phyloP scores from a whole-genome alignment of 2,329 filamentous ascomycete species.

The Fusarium euwallaceae region DNA sequence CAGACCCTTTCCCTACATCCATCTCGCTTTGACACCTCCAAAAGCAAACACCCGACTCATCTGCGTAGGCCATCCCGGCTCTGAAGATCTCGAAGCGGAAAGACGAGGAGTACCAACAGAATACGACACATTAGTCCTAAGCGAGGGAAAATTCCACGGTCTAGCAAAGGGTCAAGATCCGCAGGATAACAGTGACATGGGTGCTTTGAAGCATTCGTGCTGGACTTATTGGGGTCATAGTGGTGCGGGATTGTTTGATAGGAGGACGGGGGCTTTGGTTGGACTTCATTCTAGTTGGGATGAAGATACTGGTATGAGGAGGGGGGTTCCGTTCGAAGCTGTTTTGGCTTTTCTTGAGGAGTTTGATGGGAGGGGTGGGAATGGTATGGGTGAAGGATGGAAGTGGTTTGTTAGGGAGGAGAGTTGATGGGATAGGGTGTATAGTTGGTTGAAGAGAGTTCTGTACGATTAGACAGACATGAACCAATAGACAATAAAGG shows the following conservation, averaged over 20 bases:
- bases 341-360: conserved; percentile 55
- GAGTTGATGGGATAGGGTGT: neutral
- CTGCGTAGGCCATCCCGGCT: conserved; percentile 54
- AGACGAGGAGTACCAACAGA: conserved; percentile 52
- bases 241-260: conserved; percentile 62
- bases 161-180: conserved; percentile 54
- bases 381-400: conserved; percentile 18
- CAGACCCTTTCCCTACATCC: conserved; percentile 40
- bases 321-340: conserved; percentile 61
- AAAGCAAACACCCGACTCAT: conserved; percentile 41
- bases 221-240: conserved; percentile 72
- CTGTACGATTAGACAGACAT: neutral
- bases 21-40: conserved; percentile 32
- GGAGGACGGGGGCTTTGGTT: conserved; percentile 55
- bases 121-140: conserved; percentile 63
- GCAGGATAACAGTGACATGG: conserved; percentile 66
- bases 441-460: neutral
- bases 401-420: conserved; percentile 31
- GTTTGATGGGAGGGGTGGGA: conserved; percentile 26
- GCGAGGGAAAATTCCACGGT: conserved; percentile 58
- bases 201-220: conserved; percentile 64
- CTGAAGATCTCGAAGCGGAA: conserved; percentile 59
- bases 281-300: conserved; percentile 69
- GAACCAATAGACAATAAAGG: neutral
- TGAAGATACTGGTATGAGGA: conserved; percentile 63